Evolutionary conservation across 768 basidiomycete genomes (phyloP), one percentile per base, ranked within the genome.

Genomic region (Cyclocybe aegerita): DNA sequence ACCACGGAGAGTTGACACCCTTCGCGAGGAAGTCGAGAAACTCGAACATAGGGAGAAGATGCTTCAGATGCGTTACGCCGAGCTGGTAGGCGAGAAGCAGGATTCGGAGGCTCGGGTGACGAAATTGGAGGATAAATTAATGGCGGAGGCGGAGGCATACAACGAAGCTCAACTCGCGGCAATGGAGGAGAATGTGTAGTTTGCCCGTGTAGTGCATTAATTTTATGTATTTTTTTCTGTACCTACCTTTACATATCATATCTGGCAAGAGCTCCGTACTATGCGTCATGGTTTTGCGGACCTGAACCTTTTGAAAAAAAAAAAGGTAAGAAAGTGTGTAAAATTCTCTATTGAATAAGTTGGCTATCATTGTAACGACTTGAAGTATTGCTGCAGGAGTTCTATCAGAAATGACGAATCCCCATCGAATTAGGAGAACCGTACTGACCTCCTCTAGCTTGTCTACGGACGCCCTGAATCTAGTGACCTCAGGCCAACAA

Each of bases 1-100:
- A 3, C 94, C 95, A 8, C 78, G 83, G 47, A 72, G 96, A 39
- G 76, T 93, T 44, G 84, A 83, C 42, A 72, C 77, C n/a, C 77
- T 97, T 57, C 83, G 83, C 65, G 92, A 93, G 60, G 95, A 98
- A 65, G 95, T 98, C 16, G 86, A 88, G 34, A 75, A 71, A 54
- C 75, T 98, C 29, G 87, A 91, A 65, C 71, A 76, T 51, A 76
- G 90, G 57, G 97, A 98, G 70, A 72, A 77, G 47, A 68, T 81
- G 59, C 70, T 97, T 57, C 97, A 99, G 70, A 79, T 79, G 57
- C 73, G 83, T 43, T 97, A 96, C 67, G 83, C 81, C n/a, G 94
- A 94, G 58, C 66, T 98, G 54, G 83, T 86, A 49, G 71, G 75
- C 50, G 88, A 93, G 69, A 74, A 82, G 59, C 70, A 77, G 43